Conservation (phyloP, 2,329 filamentous ascomycete species). For the Penicillium sp. region DNA sequence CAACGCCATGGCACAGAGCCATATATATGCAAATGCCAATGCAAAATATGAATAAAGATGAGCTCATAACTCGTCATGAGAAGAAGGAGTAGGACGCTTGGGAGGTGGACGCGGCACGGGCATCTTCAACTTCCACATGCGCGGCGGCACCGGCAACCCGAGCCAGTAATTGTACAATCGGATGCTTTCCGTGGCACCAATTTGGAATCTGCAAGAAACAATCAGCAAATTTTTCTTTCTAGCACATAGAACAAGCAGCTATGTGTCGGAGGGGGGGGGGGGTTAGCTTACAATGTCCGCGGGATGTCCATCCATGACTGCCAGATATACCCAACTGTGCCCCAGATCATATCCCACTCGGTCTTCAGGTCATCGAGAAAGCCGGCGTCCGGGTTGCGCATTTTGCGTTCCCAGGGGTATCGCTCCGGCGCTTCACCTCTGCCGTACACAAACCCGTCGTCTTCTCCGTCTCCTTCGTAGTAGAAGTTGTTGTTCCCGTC, state of each 20-base stretch:
- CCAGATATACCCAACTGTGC: slow-evolving; percentile 65
- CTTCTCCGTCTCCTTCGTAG: slow-evolving; percentile 39
- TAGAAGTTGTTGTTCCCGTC: slow-evolving; percentile 38
- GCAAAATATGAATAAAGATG: slow-evolving; percentile 9
- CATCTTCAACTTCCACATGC: slow-evolving; percentile 55
- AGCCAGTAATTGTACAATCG: slow-evolving; percentile 63
- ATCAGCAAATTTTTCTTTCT: not conserved
- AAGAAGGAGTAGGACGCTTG: not conserved
- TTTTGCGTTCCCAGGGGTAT: slow-evolving; percentile 35
- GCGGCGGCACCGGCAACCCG: slow-evolving; percentile 58
- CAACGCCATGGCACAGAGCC: slow-evolving; percentile 15
- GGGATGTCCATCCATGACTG: slow-evolving; percentile 70
- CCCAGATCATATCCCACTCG: slow-evolving; percentile 64
- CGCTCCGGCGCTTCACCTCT: slow-evolving; percentile 26
- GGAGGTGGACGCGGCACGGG: slow-evolving; percentile 30
- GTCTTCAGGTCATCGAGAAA: slow-evolving; percentile 59
- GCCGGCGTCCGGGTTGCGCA: slow-evolving; percentile 41
- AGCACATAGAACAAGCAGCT: too few species aligned
- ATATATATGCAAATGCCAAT: slow-evolving; percentile 22
- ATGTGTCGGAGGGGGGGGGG: too few species aligned
- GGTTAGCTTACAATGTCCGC: slow-evolving; percentile 62
- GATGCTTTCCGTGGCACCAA: slow-evolving; percentile 54
- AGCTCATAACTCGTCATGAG: slow-evolving; percentile 44
- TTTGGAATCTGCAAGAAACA: slow-evolving; percentile 45
- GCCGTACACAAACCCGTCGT: slow-evolving; percentile 46